Percentiles rank a stretch among this genome's conserved stretches.
Evolutionary conservation across 345 rosid genomes (phyloP).

Genomic region (Xanthoceras sorbifolium): DNA sequence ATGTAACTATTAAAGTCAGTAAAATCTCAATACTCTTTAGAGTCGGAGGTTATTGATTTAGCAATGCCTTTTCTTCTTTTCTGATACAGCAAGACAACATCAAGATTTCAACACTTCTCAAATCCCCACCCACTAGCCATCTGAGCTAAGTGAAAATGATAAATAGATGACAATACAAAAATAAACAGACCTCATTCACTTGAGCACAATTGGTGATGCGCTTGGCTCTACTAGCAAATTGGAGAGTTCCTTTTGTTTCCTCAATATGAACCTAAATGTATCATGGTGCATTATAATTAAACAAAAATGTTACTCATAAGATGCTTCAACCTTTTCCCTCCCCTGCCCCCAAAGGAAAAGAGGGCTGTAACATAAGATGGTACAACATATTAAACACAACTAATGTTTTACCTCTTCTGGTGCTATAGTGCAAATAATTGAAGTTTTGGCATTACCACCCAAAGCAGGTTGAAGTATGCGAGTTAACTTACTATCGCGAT

Average conservation of each 20-base stretch:
- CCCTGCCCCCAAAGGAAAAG: neutral
- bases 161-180: constrained; percentile 5
- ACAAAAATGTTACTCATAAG: constrained; percentile 6
- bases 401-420: constrained; percentile 82
- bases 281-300: constrained; percentile 1
- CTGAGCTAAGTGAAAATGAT: neutral
- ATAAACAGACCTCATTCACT: constrained; percentile 80
- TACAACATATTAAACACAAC: neutral
- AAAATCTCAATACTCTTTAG: neutral
- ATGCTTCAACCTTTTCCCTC: neutral
- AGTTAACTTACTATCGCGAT: constrained; percentile 97
- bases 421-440: constrained; percentile 93
- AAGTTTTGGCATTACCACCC: constrained; percentile 97
- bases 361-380: neutral
- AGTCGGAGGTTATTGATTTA: neutral
- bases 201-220: constrained; percentile 91
- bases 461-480: constrained; percentile 98
- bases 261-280: constrained; percentile 76
- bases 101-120: neutral
- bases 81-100: neutral
- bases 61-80: neutral
- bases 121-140: neutral
- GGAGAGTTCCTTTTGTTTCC: constrained; percentile 94
- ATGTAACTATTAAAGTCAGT: neutral
- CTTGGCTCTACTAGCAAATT: constrained; percentile 97